Evolutionary conservation across 768 basidiomycete genomes (phyloP).

Genomic region (Xerocomus brunneocitrinus): DNA sequence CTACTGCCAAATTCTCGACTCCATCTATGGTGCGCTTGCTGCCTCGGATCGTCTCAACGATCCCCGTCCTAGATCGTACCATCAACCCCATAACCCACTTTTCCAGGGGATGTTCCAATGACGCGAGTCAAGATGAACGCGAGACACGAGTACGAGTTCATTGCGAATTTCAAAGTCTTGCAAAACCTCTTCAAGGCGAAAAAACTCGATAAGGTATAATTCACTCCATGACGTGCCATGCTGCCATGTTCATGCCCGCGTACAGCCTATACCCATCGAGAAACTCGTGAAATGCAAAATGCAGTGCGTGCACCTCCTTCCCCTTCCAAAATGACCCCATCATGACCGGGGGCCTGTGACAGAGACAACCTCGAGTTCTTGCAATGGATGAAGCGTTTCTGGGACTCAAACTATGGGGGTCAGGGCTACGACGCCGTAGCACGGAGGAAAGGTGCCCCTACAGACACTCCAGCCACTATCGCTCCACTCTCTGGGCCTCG

Average conservation of each 20-base stretch:
- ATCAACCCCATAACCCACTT: conserved; percentile 9
- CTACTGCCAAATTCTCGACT: conserved; percentile 94
- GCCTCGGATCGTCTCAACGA: conserved; percentile 12
- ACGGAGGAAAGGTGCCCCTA: conserved; percentile 71
- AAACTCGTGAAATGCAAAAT: conserved; percentile 96
- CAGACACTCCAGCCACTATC: conserved; percentile 76
- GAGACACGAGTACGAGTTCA: conserved; percentile 91
- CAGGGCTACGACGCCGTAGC: conserved; percentile 82
- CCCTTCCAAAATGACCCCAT: conserved; percentile 2
- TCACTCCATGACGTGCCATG: not conserved
- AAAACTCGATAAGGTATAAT: conserved; percentile 84
- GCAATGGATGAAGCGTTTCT: conserved; percentile 95
- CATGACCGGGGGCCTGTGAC: conserved; percentile 15
- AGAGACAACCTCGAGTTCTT: conserved; percentile 98
- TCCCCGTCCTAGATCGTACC: conserved; percentile 11
- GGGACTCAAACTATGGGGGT: conserved; percentile 90
- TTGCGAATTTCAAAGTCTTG: conserved; percentile 93
- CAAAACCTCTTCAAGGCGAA: conserved; percentile 89
- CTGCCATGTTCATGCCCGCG: conserved; percentile 1
- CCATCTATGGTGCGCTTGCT: conserved; percentile 71
- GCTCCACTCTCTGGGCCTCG: conserved; percentile 53
- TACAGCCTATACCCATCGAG: conserved; percentile 91
- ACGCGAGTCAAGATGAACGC: conserved; percentile 91
- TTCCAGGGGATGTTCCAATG: conserved; percentile 85
- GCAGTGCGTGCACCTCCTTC: conserved; percentile 61